phyloP scores from a whole-genome alignment of 192 early-diverging fungal species.

The Diversispora epigaea region DNA sequence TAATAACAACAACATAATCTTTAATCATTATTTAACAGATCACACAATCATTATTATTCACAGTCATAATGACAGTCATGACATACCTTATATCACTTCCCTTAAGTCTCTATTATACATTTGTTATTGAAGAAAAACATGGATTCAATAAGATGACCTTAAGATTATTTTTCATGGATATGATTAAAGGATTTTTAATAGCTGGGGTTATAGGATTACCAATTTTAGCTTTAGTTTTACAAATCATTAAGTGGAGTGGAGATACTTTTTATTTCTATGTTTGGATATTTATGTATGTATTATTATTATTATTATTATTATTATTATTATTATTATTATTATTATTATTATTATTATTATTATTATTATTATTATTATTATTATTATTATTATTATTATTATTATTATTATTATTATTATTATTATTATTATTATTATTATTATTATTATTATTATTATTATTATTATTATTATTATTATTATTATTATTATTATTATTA shows the following conservation, averaged over 20 bases:
- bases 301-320: background rate
- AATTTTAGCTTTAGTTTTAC: slow-evolving; percentile 74
- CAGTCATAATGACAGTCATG: slow-evolving; percentile 54
- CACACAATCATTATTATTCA: slow-evolving; percentile 78
- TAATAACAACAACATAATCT: too few relatives aligned
- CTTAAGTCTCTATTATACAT: slow-evolving; percentile 82
- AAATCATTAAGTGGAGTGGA: slow-evolving; percentile 80
- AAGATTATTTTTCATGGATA: slow-evolving; percentile 74
- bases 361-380: too few relatives aligned
- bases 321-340: too few relatives aligned
- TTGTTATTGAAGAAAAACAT: slow-evolving; percentile 92
- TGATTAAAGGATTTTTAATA: slow-evolving; percentile 71
- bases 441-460: slow-evolving; percentile 82
- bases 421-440: slow-evolving; percentile 94
- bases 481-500: too few relatives aligned
- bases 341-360: too few relatives aligned
- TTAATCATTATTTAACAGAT: slow-evolving; percentile 53
- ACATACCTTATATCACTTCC: slow-evolving; percentile 73
- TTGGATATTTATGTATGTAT: slow-evolving; percentile 81
- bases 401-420: slow-evolving; percentile 46
- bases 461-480: too few relatives aligned
- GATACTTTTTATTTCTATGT: slow-evolving; percentile 87
- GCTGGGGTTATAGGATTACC: slow-evolving; percentile 74
- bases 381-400: too few relatives aligned
- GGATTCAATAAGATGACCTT: slow-evolving; percentile 96